Percentiles rank a stretch among this genome's conserved stretches.
phyloP scores from a whole-genome alignment of 306 rosid species.

The Castanea mollissima region DNA sequence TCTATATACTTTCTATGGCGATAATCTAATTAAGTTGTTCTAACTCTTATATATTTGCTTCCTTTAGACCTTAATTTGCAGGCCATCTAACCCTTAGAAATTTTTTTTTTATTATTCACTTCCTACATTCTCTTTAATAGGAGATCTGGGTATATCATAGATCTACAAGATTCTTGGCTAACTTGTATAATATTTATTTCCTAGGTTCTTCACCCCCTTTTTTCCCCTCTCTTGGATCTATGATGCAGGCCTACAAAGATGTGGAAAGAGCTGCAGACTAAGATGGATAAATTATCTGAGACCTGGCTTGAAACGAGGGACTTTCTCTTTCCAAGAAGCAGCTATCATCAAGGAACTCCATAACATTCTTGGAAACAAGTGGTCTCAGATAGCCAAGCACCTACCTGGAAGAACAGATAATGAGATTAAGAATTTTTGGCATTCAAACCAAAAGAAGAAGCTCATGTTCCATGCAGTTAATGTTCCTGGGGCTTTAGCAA shows the following conservation, averaged over 20 bases:
- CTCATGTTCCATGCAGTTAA: constrained; percentile 51
- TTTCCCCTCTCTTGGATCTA: neutral
- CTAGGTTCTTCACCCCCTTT: neutral
- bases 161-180: too few relatives aligned
- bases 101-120: too few relatives aligned
- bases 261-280: constrained; percentile 95
- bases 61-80: neutral
- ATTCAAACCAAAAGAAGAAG: constrained; percentile 91
- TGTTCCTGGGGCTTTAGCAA: constrained; percentile 39
- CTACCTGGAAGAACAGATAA: constrained; percentile 99
- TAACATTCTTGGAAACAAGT: constrained; percentile 87
- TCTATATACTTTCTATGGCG: neutral
- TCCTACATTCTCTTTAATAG: too few relatives aligned
- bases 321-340: constrained; percentile 91
- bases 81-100: neutral
- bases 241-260: constrained; percentile 68
- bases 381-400: constrained; percentile 98
- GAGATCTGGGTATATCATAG: too few relatives aligned
- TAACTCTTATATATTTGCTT: neutral
- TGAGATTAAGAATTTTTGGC: constrained; percentile 98
- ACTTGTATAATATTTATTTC: neutral
- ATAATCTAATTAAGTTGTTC: neutral
- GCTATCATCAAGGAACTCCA: constrained; percentile 86
- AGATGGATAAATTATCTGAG: constrained; percentile 97
- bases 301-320: constrained; percentile 95